Percentiles rank a stretch among this genome's conserved stretches.
Evolutionary conservation across 352 stramenopile species (phyloP).

Genomic region (Phytopythium oedochilum): DNA sequence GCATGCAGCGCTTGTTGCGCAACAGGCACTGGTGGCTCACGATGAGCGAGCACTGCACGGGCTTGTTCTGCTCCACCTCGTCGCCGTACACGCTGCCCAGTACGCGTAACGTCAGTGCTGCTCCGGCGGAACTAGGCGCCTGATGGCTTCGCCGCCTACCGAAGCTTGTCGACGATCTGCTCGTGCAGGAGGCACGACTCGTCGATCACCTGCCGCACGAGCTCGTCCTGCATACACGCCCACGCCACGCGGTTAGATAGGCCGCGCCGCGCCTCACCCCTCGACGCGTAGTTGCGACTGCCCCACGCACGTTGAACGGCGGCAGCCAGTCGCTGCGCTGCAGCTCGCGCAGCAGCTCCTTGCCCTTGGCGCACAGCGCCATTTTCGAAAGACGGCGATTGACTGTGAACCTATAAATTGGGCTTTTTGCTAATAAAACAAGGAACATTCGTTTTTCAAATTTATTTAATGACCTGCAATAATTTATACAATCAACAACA

Average conservation of each 20-base stretch:
- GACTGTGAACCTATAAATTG: no score
- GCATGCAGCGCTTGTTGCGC: slow-evolving; percentile 87
- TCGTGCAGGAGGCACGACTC: slow-evolving; percentile 62
- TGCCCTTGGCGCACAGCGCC: slow-evolving; percentile 71
- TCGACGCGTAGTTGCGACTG: no score
- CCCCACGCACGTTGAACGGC: slow-evolving; percentile 84
- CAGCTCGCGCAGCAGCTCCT: slow-evolving; percentile 87
- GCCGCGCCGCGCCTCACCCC: no score
- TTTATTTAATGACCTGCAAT: no score
- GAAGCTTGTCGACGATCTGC: slow-evolving; percentile 71
- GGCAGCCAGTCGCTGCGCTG: slow-evolving; percentile 90
- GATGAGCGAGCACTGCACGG: slow-evolving; percentile 75
- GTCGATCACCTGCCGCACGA: slow-evolving; percentile 76
- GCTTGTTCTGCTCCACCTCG: slow-evolving; percentile 51
- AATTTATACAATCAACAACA: no score
- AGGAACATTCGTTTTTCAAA: no score
- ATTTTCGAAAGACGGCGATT: no score
- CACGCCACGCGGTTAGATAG: no score
- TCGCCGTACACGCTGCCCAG: slow-evolving; percentile 50
- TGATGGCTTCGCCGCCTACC: no score
- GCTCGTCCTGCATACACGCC: slow-evolving; percentile 61
- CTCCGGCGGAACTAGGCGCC: no score
- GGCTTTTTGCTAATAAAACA: no score
- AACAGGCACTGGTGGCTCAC: slow-evolving; percentile 88
- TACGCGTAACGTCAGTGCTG: not conserved